phyloP scores from a whole-genome alignment of 2,329 filamentous ascomycete species.

The Microdochium nivale region DNA sequence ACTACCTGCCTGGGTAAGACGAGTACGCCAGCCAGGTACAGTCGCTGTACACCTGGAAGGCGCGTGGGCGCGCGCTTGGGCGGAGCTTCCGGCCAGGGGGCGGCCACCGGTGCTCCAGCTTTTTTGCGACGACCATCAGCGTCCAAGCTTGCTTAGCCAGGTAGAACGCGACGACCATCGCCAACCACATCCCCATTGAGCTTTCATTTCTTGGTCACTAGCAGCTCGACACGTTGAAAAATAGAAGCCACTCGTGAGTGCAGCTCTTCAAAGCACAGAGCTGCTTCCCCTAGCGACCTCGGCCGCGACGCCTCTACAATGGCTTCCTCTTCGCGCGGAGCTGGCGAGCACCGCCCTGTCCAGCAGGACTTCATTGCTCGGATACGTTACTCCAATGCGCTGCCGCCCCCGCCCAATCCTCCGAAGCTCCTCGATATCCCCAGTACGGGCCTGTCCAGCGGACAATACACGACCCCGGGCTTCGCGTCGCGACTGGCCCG shows the following conservation, averaged over 20 bases:
- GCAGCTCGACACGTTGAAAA: background rate
- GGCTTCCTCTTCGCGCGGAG: constrained; percentile 33
- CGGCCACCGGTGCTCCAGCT: background rate
- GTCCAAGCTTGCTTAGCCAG: background rate
- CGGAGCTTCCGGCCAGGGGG: background rate
- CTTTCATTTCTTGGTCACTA: background rate
- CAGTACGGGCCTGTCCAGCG: constrained; percentile 78
- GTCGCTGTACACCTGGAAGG: background rate
- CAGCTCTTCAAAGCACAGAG: background rate
- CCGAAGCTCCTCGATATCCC: constrained; percentile 97
- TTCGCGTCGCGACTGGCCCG: constrained; percentile 85
- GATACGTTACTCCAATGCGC: constrained; percentile 89
- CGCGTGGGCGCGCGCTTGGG: background rate
- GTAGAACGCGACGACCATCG: background rate
- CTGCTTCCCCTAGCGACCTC: background rate
- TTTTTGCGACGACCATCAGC: background rate
- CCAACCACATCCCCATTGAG: background rate
- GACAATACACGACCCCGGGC: constrained; percentile 81
- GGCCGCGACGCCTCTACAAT: constrained; percentile 13
- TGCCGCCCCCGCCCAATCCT: constrained; percentile 87
- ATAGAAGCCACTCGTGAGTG: background rate
- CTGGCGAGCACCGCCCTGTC: constrained; percentile 47
- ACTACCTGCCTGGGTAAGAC: too few relatives aligned
- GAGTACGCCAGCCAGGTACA: too few relatives aligned
- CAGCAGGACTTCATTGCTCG: constrained; percentile 97